Base-by-base conservation (phyloP, 306 rosid genomes). In the Prunus davidiana region DNA sequence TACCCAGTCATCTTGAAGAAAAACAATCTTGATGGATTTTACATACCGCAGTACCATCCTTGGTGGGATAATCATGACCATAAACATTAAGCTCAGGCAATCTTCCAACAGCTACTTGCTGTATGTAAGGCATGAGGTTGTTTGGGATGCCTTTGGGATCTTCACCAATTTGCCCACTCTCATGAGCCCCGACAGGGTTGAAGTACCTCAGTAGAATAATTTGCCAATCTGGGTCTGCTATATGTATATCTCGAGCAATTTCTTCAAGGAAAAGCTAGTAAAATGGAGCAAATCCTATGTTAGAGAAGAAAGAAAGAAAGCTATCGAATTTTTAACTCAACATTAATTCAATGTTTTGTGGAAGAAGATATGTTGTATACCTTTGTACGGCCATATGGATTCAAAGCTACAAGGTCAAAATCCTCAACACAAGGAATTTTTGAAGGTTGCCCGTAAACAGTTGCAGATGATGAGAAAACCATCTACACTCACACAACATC, bases 161-260 rank as follows among this genome's bases (percentile, higher is more conserved):
- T 90, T 95, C 98, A 74, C 98, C 98, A 22, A 95, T 83, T 82
- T 67, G 79, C 18, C 98, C 98, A 86, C 97, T 95, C 81, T 95
- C 96, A 72, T 95, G 97, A 71, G 96, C 96, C 50, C 98, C 98
- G 12, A 95, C 97, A 12, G 98, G 98, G 64, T 95, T 95, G 90
- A 95, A 95, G 88, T 95, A 92, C 78, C 98, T 89, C 72, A 95
- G 72, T 70, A 92, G 79, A 62, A 95, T 86, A 81, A 90, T 90
- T 74, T 77, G 84, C 97, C 98, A 95, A 73, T 85, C 96, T 70
- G 92, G 92, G 72, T 92, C 98, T 28, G 96, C 98, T 70, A 69
- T 89, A 19, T 90, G 92, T 78, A 92, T 89, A 71, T 92, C 97
- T 55, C 92, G 88, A 56, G 93, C 93, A 77, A 92, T 88, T 83